phyloP scores from a whole-genome alignment of 1,284 basidiomycete genomes.

The Sanguinoderma infundibulare region DNA sequence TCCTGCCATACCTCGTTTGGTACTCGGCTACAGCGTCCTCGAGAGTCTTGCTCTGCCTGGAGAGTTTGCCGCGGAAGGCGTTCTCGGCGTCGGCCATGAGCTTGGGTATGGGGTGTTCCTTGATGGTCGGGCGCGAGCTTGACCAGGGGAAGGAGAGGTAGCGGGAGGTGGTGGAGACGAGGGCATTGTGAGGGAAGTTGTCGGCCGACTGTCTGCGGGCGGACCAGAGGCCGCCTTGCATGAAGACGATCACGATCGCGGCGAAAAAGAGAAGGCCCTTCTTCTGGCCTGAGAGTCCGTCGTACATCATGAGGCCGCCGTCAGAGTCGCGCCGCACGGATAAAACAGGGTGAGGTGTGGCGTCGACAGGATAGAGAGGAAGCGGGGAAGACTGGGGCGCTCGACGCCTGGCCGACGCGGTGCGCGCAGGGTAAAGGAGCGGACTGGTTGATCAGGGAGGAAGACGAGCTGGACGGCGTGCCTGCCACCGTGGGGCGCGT shows the following conservation, averaged over 20 bases:
- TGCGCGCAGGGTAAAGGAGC: conserved; percentile 12
- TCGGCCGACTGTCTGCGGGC: conserved; percentile 36
- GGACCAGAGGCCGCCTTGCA: conserved; percentile 58
- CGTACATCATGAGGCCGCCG: conserved; percentile 27
- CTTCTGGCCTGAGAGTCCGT: conserved; percentile 33
- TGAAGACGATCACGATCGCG: conserved; percentile 55
- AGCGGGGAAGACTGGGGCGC: background rate
- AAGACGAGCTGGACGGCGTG: conserved; percentile 6
- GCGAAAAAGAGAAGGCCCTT: conserved; percentile 49
- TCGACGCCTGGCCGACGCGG: conserved; percentile 14
- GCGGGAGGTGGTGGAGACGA: conserved; percentile 22
- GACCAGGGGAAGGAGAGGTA: conserved; percentile 30
- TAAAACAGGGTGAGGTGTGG: background rate
- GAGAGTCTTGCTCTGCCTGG: conserved; percentile 78
- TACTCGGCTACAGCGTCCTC: conserved; percentile 81
- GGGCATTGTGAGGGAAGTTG: conserved; percentile 33
- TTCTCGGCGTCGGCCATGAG: conserved; percentile 83
- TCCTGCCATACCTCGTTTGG: conserved; percentile 70
- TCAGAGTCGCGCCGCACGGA: background rate
- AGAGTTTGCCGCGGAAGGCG: conserved; percentile 68
- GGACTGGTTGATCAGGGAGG: conserved; percentile 13
- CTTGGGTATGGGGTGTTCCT: conserved; percentile 77
- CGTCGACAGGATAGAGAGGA: background rate
- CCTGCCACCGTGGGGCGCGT: background rate
- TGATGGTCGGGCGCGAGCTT: conserved; percentile 28